Conservation (phyloP, 352 stramenopile species). For the Pythium dissotocum region DNA sequence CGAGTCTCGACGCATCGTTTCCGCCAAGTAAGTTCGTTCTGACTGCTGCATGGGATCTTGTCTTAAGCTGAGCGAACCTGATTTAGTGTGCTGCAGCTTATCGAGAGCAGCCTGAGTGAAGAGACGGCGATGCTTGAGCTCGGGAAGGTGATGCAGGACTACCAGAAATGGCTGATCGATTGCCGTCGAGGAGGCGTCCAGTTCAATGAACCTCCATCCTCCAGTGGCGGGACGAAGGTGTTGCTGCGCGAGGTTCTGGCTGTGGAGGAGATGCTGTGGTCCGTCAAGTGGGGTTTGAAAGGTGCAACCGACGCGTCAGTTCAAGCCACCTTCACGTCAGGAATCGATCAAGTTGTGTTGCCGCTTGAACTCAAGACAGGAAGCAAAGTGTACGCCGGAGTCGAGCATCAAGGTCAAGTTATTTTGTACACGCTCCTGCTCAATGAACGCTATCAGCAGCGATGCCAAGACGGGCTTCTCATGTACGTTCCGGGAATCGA, state of each 20-base stretch:
- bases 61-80: background rate
- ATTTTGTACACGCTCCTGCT: conserved; percentile 88
- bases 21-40: conserved; percentile 65
- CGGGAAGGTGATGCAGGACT: conserved; percentile 55
- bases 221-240: conserved; percentile 30
- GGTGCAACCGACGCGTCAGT: conserved; percentile 75
- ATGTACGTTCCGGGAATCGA: conserved; percentile 76
- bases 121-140: conserved; percentile 59
- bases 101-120: conserved; percentile 69
- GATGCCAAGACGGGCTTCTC: conserved; percentile 59
- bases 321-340: conserved; percentile 40
- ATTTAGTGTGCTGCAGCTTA: conserved; percentile 60
- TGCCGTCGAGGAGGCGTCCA: conserved; percentile 28
- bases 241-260: conserved; percentile 52
- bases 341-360: conserved; percentile 34
- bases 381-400: conserved; percentile 53
- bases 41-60: conserved; percentile 1
- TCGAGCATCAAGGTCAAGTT: conserved; percentile 83
- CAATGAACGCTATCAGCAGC: conserved; percentile 72
- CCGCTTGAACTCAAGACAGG: conserved; percentile 90
- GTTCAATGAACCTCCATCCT: conserved; percentile 39
- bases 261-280: conserved; percentile 87
- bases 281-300: conserved; percentile 82
- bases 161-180: conserved; percentile 48
- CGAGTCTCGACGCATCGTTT: conserved; percentile 52